Evolutionary conservation across 192 early-diverging fungal genomes (phyloP), one percentile per base, ranked within the genome.

Genomic region (Umbelopsis sp.): DNA sequence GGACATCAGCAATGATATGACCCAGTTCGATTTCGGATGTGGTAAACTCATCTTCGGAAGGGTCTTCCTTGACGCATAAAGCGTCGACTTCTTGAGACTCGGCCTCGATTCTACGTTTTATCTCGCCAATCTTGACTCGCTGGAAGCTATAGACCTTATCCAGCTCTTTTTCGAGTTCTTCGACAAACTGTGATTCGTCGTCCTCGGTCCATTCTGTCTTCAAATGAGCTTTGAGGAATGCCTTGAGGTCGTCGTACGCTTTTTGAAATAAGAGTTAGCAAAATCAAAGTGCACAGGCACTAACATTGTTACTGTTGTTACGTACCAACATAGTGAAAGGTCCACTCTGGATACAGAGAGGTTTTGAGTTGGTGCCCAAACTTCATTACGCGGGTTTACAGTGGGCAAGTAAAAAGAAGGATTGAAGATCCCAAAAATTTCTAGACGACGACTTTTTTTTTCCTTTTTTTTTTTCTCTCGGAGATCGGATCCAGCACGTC

Each of bases 91-190:
- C 85, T 66, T 87, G 81, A 35, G 88, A 86, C 77, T 85, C 85
- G 74, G 88, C 78, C 71, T 89, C 80, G 45, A 93, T 85, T 37
- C 89, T 86, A 37, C 83, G 81, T 73, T 91, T 88, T 74, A 93
- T 90, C 71, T 94, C 93, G 58, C 79, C 84, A 20, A 87, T 85
- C 78, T 93, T 94, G 44, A 89, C 84, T 52, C 87, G 80, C 74
- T 93, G 93, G 72, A 94, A 94, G 1, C 71, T 80, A 71, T 88
- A 89, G 30, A 94, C 91, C 84, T 96, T 98, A 72, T 95, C 93
- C 13, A 98, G 89, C 76, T 98, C 96, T 64, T 92, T 86, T 67
- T 95, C 96, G 12, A 98, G 79, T 30, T 87, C 69, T 76, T 94
- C 91, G 30, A 96, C 91, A 85, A 97, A 97, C 33, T 86, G 86